A percentile compares a stretch with the other conserved stretches of the same genome.
These are phyloP conservation scores for Epichloe sp. DNA, from an alignment of 2,329 filamentous ascomycete genomes.

Conservation along the genomic window DNA sequence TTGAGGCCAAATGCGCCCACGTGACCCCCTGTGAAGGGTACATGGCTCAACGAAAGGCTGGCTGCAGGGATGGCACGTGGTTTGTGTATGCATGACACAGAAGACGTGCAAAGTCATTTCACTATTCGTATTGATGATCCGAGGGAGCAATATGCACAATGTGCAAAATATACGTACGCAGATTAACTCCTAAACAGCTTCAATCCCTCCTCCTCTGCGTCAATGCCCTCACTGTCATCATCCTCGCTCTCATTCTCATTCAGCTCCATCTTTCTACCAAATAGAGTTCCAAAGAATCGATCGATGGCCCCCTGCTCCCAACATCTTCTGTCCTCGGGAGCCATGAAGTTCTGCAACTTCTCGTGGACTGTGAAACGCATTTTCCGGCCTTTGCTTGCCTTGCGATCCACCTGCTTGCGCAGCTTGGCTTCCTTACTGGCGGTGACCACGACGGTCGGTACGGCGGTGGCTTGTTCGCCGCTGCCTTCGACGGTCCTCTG, in stretches of 20 bases:
- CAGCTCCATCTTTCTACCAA: conserved; percentile 57
- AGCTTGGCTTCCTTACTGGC: conserved; percentile 66
- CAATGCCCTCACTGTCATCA: conserved; percentile 37
- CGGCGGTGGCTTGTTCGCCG: conserved; percentile 29
- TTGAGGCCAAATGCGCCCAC: too few species aligned
- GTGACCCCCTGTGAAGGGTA: too few species aligned
- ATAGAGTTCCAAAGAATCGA: conserved; percentile 59
- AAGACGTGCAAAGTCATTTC: too few species aligned
- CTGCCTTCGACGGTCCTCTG: conserved; percentile 64
- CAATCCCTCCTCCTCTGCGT: conserved; percentile 39
- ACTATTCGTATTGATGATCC: too few species aligned
- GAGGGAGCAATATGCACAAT: background rate
- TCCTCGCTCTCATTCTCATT: conserved; percentile 43
- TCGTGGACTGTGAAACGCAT: conserved; percentile 91
- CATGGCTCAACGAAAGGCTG: too few species aligned
- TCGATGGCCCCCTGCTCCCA: conserved; percentile 79
- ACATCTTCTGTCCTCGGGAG: conserved; percentile 63
- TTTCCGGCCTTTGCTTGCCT: conserved; percentile 89
- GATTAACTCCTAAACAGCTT: conserved; percentile 34
- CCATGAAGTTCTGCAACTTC: conserved; percentile 97
- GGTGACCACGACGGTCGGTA: conserved; percentile 48
- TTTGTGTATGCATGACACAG: too few species aligned
- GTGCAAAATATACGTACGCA: conserved; percentile 9
- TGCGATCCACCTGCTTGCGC: conserved; percentile 77
- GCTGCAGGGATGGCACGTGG: too few species aligned